Conservation (phyloP, 352 stramenopile species). For the Pythium oligandrum region DNA sequence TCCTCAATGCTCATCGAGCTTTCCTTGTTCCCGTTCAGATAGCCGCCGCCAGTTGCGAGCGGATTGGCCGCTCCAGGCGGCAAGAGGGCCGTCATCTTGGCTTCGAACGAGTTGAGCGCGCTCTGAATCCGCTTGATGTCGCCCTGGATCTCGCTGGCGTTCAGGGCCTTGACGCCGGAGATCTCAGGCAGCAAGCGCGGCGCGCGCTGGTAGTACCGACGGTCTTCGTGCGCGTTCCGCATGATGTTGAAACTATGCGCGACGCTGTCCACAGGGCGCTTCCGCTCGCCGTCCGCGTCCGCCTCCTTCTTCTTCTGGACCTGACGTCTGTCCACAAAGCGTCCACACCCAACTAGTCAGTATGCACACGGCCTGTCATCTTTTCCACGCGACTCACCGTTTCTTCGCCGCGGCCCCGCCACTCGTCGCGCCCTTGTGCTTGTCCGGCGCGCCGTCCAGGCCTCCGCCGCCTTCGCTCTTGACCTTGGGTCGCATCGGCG, state of each 20-base stretch:
- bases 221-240: constrained; percentile 17
- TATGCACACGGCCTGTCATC: too few species aligned
- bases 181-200: constrained; percentile 53
- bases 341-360: too few species aligned
- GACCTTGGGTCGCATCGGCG: constrained; percentile 12
- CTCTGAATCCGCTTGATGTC: constrained; percentile 62
- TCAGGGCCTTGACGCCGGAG: constrained; percentile 44
- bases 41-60: constrained; percentile 9
- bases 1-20: constrained; percentile 16
- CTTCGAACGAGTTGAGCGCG: constrained; percentile 43
- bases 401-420: constrained; percentile 1
- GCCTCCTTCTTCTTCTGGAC: constrained; percentile 55
- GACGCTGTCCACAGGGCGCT: constrained; percentile 12
- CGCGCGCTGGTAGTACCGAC: constrained; percentile 35
- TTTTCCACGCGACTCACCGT: not conserved
- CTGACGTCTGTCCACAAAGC: constrained; percentile 22
- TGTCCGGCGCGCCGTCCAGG: constrained; percentile 1
- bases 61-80: constrained; percentile 8
- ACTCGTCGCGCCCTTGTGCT: not conserved
- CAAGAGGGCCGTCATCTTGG: constrained; percentile 18
- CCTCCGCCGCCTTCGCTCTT: constrained; percentile 10
- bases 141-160: constrained; percentile 35
- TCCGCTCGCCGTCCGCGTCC: constrained; percentile 15
- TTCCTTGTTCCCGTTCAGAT: constrained; percentile 19
- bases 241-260: not conserved